Conservation (phyloP, 2,329 filamentous ascomycete species). For the Bimuria novae-zelandiae region DNA sequence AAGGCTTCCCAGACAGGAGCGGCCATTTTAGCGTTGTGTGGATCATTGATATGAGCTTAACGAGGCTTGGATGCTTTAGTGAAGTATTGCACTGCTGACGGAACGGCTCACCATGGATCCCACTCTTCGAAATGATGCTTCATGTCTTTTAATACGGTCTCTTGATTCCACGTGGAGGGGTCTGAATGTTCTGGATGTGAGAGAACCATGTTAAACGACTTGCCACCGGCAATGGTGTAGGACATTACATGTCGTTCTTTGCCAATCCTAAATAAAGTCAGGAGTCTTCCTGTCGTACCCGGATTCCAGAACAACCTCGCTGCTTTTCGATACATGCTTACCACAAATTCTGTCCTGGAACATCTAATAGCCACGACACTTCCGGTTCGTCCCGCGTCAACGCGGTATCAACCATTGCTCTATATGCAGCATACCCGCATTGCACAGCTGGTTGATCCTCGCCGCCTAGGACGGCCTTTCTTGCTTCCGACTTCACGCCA, state of each 20-base stretch:
- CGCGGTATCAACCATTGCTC: constrained; percentile 55
- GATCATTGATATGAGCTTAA: constrained; percentile 35
- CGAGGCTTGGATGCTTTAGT: constrained; percentile 18
- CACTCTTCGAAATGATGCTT: constrained; percentile 60
- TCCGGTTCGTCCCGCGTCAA: constrained; percentile 49
- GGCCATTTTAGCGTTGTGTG: constrained; percentile 26
- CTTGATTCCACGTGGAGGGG: constrained; percentile 53
- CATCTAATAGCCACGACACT: constrained; percentile 24
- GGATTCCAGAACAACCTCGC: not conserved
- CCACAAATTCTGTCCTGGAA: constrained; percentile 25
- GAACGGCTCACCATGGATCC: constrained; percentile 59
- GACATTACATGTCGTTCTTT: constrained; percentile 53
- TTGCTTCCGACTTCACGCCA: constrained; percentile 33
- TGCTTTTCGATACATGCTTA: not conserved
- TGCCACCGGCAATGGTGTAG: constrained; percentile 54
- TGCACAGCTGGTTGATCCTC: constrained; percentile 8
- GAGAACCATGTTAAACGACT: constrained; percentile 67
- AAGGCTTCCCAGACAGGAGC: constrained; percentile 17
- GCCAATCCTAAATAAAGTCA: constrained; percentile 52
- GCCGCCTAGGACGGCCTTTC: constrained; percentile 3
- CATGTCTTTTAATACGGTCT: constrained; percentile 65
- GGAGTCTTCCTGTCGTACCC: not conserved
- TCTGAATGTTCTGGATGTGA: constrained; percentile 65
- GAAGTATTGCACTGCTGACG: not conserved
- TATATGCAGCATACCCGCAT: constrained; percentile 64